phyloP scores from a whole-genome alignment of 441 rosid species.

The Pelargonium fulgidum region DNA sequence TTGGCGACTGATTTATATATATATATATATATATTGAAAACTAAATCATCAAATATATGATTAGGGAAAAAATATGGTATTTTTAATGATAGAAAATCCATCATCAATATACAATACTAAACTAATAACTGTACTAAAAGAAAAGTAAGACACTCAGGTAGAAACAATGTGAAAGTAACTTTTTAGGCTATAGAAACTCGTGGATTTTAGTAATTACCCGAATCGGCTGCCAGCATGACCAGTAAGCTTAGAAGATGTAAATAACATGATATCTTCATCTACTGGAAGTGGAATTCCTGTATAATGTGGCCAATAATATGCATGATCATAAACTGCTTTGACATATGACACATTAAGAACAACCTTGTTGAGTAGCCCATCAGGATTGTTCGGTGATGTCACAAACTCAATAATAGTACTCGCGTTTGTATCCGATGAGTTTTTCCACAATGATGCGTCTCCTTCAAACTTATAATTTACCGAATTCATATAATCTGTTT shows the following conservation, averaged over 20 bases:
- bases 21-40: no score
- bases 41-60: no score
- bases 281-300: conserved; percentile 47
- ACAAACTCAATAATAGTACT: conserved; percentile 58
- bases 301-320: conserved; percentile 70
- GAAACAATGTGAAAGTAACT: no score
- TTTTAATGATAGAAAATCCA: no score
- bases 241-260: conserved; percentile 58
- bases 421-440: conserved; percentile 29
- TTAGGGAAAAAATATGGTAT: no score
- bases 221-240: conserved; percentile 75
- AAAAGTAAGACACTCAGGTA: no score
- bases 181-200: no score
- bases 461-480: conserved; percentile 31
- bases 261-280: conserved; percentile 42
- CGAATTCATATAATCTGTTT: conserved; percentile 28
- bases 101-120: no score
- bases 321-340: conserved; percentile 45
- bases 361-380: conserved; percentile 42
- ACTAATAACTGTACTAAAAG: no score
- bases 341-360: conserved; percentile 42
- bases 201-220: conserved; percentile 35
- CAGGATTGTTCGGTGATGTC: conserved; percentile 70
- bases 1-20: no score
- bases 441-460: conserved; percentile 38